Conservation (phyloP, 192 early-diverging fungal genomes). For the Coemansia sp. region DNA sequence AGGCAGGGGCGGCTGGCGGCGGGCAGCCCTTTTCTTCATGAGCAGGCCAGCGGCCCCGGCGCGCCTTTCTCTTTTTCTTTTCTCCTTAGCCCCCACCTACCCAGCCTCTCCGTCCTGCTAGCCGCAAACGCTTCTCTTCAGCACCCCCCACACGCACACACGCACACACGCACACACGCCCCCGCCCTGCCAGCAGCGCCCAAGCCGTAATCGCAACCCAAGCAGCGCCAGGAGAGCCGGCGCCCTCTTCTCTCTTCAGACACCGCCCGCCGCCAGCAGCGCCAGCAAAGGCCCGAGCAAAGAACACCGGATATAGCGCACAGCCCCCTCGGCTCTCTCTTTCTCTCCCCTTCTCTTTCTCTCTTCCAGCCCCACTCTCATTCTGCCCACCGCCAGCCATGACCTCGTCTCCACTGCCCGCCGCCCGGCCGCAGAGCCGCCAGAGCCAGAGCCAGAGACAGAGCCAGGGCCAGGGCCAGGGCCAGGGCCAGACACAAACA, state of each 20-base stretch:
- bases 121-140: background rate
- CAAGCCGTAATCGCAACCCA: background rate
- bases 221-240: background rate
- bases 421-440: constrained; percentile 5
- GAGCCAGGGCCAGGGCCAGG: background rate
- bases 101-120: background rate
- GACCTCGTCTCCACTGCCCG: background rate
- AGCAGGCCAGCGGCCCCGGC: background rate
- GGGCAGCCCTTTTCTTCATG: background rate
- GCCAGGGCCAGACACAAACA: background rate
- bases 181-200: too few species aligned
- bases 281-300: too few species aligned
- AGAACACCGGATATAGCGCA: too few species aligned
- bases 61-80: background rate
- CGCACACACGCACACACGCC: too few species aligned
- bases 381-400: background rate
- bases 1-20: background rate
- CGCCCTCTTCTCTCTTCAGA: background rate
- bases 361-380: too few species aligned
- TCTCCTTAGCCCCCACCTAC: background rate
- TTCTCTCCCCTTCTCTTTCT: too few species aligned
- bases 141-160: background rate
- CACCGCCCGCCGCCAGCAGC: too few species aligned
- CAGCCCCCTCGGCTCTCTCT: too few species aligned
- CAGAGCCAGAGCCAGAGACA: background rate